Conservation (phyloP, 805 yeast species). For the Kurtzmaniella cleridarum region DNA sequence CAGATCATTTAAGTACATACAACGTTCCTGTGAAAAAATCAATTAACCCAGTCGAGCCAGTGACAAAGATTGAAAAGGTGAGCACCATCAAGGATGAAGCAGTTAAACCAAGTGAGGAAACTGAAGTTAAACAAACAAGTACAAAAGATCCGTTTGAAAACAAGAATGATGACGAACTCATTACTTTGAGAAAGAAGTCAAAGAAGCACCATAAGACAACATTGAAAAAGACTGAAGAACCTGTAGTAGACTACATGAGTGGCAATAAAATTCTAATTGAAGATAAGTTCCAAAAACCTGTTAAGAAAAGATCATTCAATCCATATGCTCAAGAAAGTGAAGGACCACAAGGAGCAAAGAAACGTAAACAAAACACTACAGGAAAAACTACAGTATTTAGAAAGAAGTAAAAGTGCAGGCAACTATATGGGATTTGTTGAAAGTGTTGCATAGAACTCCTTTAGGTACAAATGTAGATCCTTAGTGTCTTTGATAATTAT, state of each 20-base stretch:
- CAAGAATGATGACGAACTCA: conserved; percentile 21
- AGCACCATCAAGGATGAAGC: not conserved
- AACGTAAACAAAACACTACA: conserved; percentile 24
- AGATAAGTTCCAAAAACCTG: conserved; percentile 15
- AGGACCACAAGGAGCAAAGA: conserved; percentile 54
- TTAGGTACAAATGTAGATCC: too few species aligned
- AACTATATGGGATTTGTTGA: not conserved
- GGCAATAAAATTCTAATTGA: conserved; percentile 38
- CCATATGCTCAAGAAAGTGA: conserved; percentile 49
- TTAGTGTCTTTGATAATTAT: too few species aligned
- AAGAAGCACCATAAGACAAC: conserved; percentile 7
- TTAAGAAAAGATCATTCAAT: conserved; percentile 49
- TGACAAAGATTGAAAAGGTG: not conserved
- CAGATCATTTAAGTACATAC: not conserved
- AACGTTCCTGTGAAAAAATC: not conserved
- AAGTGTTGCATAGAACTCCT: not conserved
- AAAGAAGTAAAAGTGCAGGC: conserved; percentile 5
- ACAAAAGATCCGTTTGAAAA: conserved; percentile 1
- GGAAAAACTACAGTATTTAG: conserved; percentile 37
- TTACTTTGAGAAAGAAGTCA: conserved; percentile 29
- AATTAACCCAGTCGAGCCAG: not conserved
- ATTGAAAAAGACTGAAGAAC: conserved; percentile 8
- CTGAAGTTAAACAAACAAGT: conserved; percentile 2
- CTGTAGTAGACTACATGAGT: conserved; percentile 40
- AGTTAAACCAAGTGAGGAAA: not conserved